Evolutionary conservation across 345 rosid species (phyloP), one percentile per base, ranked within the genome.

Genomic region (Combretum micranthum): DNA sequence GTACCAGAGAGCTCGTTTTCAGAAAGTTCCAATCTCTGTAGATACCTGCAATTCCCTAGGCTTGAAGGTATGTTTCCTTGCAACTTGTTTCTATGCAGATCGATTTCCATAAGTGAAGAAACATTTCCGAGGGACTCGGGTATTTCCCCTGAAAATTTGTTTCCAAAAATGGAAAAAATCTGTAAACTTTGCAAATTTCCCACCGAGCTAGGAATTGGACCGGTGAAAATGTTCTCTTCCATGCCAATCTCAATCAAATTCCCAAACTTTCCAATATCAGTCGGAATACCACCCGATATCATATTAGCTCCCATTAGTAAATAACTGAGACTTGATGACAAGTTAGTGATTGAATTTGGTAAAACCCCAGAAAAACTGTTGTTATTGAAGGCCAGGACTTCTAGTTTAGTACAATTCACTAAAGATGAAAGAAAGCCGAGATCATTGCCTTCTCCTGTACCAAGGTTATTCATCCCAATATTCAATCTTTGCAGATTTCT

Each of bases 71-170:
- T 42, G 12, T 26, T 53, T 47, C 68, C 68, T 32, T 20, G 55
- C 32, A 69, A 50, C 23, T 16, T 58, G 52, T 69, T 69, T 14
- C 39, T 46, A 4, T 4, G 1, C 15, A 72, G 8, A 32, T 32
- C 8, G 39, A 32, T 32, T 32, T 32, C 39, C 8, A 32, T 32
- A 32, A 32, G 39, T 32, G 39, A 32, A 32, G 39, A 32, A 32
- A 5, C 5, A 25, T 70, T 80, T 52, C 74, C 80, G 44, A 80
- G 58, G 12, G 78, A 69, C 17, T 53, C 49, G n/a, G 76, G 80
- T 55, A 80, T 56, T 47, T 77, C 75, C 42, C 85, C 80, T 0
- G 78, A 80, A 32, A 73, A 57, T 44, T 17, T 52, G 57, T 73
- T 73, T 50, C 59, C 72, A 32, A 59, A 67, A 18, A 67, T 59